Percentiles rank a stretch among this genome's conserved stretches.
These are phyloP conservation scores for Groenewaldozyma salmanticensis DNA, from an alignment of 805 yeast genomes.

Conservation along the genomic window DNA sequence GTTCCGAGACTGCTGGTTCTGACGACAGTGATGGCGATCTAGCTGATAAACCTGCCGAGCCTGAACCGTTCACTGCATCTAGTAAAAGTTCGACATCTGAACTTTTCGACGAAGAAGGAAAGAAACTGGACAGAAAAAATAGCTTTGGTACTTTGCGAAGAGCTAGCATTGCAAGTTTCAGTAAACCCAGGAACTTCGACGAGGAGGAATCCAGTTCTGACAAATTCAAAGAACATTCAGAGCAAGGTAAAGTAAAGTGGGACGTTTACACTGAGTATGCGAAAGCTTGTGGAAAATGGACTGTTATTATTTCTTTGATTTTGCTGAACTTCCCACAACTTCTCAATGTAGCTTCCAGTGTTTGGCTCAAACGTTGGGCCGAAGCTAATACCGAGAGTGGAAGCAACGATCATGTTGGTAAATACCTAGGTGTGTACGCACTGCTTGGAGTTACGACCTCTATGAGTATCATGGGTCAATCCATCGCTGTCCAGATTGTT, in stretches of 20 bases:
- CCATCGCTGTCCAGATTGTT: slow-evolving; percentile 62
- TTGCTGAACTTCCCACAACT: slow-evolving; percentile 51
- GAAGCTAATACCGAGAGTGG: slow-evolving; percentile 69
- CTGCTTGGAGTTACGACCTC: slow-evolving; percentile 65
- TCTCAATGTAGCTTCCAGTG: slow-evolving; percentile 57
- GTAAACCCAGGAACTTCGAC: slow-evolving; percentile 20
- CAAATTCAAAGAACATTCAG: slow-evolving; percentile 58
- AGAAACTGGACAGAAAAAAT: slow-evolving; percentile 13
- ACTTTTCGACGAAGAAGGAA: slow-evolving; percentile 3
- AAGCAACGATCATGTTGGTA: slow-evolving; percentile 59
- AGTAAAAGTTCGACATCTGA: background rate
- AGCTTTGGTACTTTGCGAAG: slow-evolving; percentile 35
- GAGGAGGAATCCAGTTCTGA: slow-evolving; percentile 19
- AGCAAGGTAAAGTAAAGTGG: slow-evolving; percentile 92
- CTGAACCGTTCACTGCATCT: background rate
- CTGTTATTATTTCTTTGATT: slow-evolving; percentile 48
- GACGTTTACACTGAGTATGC: slow-evolving; percentile 74
- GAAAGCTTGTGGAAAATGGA: slow-evolving; percentile 67
- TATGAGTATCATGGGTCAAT: slow-evolving; percentile 49
- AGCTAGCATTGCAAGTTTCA: slow-evolving; percentile 57
- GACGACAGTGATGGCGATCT: background rate
- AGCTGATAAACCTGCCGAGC: background rate
- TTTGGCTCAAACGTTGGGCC: slow-evolving; percentile 98
- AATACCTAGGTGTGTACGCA: slow-evolving; percentile 67
- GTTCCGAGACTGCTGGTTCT: slow-evolving; percentile 8